phyloP scores from a whole-genome alignment of 805 yeast genomes.

The Suhomyces faveliae region DNA sequence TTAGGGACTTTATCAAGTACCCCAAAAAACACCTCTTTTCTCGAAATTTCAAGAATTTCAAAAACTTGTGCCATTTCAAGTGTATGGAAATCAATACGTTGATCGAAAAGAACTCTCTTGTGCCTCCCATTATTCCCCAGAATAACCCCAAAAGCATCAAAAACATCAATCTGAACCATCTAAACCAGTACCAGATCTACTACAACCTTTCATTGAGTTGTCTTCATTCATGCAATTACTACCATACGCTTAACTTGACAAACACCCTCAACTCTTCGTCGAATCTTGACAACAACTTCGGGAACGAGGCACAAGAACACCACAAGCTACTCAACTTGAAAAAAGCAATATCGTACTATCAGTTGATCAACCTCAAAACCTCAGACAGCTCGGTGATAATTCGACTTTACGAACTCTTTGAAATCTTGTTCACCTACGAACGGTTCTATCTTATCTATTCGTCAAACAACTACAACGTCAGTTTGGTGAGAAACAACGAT shows the following conservation, averaged over 20 bases:
- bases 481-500: constrained; percentile 13
- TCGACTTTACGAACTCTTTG: constrained; percentile 33
- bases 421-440: constrained; percentile 28
- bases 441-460: constrained; percentile 17
- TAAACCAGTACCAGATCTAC: constrained; percentile 26
- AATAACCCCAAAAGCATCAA: constrained; percentile 6
- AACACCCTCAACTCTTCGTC: constrained; percentile 18
- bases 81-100: constrained; percentile 27
- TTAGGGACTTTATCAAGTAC: constrained; percentile 18
- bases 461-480: constrained; percentile 16
- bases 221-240: constrained; percentile 30
- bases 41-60: constrained; percentile 23
- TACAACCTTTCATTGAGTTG: constrained; percentile 30
- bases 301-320: constrained; percentile 26
- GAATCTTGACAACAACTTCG: constrained; percentile 14
- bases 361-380: constrained; percentile 27
- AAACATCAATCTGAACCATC: constrained; percentile 13
- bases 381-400: constrained; percentile 17
- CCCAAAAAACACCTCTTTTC: constrained; percentile 15
- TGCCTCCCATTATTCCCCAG: constrained; percentile 17
- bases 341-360: constrained; percentile 31
- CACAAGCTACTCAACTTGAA: constrained; percentile 29
- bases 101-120: constrained; percentile 20
- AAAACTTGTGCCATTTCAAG: constrained; percentile 25
- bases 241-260: constrained; percentile 28